These are phyloP conservation scores for Phoenix roebelenii DNA, from an alignment of 176 grass and related monocot species.

Conservation along the genomic window DNA sequence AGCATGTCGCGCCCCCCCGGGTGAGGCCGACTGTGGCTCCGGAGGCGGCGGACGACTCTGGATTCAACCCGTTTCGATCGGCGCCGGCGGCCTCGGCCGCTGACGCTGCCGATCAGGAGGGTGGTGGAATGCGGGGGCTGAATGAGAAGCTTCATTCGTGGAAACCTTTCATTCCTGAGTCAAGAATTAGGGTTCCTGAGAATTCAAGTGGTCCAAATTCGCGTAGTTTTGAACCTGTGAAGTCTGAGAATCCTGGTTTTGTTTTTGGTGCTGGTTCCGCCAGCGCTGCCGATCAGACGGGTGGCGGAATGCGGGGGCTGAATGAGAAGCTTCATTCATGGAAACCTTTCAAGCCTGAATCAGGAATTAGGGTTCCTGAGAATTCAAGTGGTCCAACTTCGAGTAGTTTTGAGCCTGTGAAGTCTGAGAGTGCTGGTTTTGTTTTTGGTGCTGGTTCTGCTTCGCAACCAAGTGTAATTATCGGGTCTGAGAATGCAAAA, in stretches of 20 bases:
- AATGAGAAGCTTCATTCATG: slow-evolving; percentile 4
- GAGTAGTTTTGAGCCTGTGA: slow-evolving; percentile 6
- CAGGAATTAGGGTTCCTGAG: background rate
- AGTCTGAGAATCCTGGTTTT: too few species aligned
- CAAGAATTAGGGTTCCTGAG: background rate
- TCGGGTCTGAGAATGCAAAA: too few species aligned
- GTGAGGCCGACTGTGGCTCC: slow-evolving; percentile 1
- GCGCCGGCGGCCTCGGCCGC: background rate
- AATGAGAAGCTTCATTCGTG: slow-evolving; percentile 3
- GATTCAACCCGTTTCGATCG: slow-evolving; percentile 9
- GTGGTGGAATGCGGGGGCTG: background rate
- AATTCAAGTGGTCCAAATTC: background rate
- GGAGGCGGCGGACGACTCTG: background rate
- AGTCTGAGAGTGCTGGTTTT: slow-evolving; percentile 4
- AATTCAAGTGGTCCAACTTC: background rate
- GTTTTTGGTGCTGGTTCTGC: slow-evolving; percentile 22
- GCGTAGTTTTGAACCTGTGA: background rate
- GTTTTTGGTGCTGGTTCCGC: background rate
- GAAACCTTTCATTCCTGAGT: background rate
- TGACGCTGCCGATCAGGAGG: background rate
- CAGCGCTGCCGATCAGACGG: background rate
- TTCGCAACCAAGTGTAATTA: too few species aligned
- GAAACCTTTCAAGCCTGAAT: background rate
- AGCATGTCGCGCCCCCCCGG: slow-evolving; percentile 8
- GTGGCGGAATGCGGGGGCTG: background rate